Evolutionary conservation across 2,329 filamentous ascomycete species (phyloP).

Genomic region (Pseudocercospora cruenta): DNA sequence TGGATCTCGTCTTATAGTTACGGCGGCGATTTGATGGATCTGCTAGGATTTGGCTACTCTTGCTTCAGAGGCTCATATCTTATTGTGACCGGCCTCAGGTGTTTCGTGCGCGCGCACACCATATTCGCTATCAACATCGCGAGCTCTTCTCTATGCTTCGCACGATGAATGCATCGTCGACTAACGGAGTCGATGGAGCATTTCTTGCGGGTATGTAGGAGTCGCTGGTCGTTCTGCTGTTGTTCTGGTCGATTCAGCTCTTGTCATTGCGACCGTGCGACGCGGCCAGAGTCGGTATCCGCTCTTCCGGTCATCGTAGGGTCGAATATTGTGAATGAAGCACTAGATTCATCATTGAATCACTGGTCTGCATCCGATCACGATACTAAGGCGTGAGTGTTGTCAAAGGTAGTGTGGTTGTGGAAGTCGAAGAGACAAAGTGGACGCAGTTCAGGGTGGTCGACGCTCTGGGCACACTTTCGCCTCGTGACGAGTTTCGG

Average conservation of each 20-base stretch:
- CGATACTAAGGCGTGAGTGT: background rate
- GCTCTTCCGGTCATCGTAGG: background rate
- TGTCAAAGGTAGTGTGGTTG: background rate
- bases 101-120: background rate
- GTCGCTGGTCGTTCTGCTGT: background rate
- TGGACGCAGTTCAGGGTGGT: background rate
- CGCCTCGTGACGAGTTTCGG: background rate
- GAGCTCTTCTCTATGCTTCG: background rate
- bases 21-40: background rate
- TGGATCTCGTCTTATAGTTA: background rate
- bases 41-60: background rate
- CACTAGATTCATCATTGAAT: background rate
- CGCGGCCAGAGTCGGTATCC: background rate
- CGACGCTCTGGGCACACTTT: background rate
- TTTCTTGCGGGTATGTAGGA: background rate
- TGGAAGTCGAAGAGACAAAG: background rate
- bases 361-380: background rate
- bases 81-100: background rate
- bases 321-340: background rate
- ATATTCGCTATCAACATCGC: background rate
- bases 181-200: background rate
- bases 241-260: background rate
- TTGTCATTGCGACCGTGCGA: constrained; percentile 4
- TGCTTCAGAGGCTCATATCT: background rate
- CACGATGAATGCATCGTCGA: background rate